Evolutionary conservation across 2,329 filamentous ascomycete genomes (phyloP).

Genomic region (Alternaria solani): DNA sequence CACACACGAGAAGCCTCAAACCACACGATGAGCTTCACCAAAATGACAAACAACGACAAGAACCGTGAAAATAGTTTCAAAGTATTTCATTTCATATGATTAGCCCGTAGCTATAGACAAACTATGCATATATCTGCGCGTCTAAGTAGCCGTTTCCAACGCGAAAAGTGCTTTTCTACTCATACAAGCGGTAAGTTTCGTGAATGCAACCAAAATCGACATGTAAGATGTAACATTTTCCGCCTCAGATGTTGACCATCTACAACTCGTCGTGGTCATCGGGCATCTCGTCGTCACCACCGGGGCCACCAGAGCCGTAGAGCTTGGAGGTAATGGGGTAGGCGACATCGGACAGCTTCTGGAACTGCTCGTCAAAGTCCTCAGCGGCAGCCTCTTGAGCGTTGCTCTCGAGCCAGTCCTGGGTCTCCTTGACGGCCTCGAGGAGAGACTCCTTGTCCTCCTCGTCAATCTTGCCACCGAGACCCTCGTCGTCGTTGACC

Average conservation of each 20-base stretch:
- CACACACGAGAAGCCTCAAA: background rate
- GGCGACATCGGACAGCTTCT: slow-evolving; percentile 95
- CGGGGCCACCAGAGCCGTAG: slow-evolving; percentile 74
- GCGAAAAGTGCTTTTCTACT: slow-evolving; percentile 33
- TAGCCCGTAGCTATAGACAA: slow-evolving; percentile 23
- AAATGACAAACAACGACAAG: background rate
- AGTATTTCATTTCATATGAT: slow-evolving; percentile 25
- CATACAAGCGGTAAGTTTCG: slow-evolving; percentile 35
- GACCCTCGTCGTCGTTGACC: slow-evolving; percentile 93
- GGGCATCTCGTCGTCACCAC: slow-evolving; percentile 70
- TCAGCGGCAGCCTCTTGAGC: slow-evolving; percentile 82
- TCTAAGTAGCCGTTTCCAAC: slow-evolving; percentile 26
- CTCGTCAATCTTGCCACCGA: slow-evolving; percentile 97
- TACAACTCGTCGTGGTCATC: slow-evolving; percentile 61
- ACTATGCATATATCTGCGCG: slow-evolving; percentile 28
- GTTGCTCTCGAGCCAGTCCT: slow-evolving; percentile 97
- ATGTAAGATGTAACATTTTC: slow-evolving; percentile 30
- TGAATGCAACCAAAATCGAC: slow-evolving; percentile 27
- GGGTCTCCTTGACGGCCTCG: slow-evolving; percentile 95
- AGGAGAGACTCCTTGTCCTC: slow-evolving; percentile 98
- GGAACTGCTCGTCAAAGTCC: slow-evolving; percentile 99
- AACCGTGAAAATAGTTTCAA: slow-evolving; percentile 10
- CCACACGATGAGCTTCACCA: slow-evolving; percentile 7
- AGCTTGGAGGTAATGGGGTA: slow-evolving; percentile 99
- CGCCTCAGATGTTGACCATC: slow-evolving; percentile 16